These are phyloP conservation scores for Zygosaccharomyces bailii DNA, from an alignment of 805 yeast species.

Conservation along the genomic window DNA sequence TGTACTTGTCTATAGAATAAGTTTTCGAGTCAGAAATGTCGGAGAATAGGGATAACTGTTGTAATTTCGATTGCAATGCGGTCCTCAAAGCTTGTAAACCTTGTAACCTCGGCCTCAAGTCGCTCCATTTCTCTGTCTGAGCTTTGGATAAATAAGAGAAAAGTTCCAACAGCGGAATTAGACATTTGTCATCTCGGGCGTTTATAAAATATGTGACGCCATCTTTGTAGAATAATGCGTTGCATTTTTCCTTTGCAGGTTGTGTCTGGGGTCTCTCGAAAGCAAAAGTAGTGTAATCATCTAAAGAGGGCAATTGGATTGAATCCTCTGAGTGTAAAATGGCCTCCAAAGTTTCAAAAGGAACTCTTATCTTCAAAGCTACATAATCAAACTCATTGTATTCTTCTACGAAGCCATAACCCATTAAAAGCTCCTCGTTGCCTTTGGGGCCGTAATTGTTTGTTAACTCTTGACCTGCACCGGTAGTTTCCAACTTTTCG, in stretches of 20 bases:
- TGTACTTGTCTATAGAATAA: constrained; percentile 14
- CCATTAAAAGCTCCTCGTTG: constrained; percentile 77
- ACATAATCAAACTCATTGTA: constrained; percentile 60
- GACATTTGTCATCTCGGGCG: constrained; percentile 16
- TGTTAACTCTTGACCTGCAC: constrained; percentile 49
- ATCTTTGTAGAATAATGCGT: constrained; percentile 22
- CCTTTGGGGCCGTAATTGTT: constrained; percentile 91
- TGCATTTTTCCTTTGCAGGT: constrained; percentile 6
- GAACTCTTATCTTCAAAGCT: constrained; percentile 57
- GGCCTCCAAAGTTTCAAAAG: constrained; percentile 21
- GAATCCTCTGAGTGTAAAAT: constrained; percentile 37
- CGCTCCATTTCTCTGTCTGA: constrained; percentile 37
- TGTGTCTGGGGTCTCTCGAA: constrained; percentile 24
- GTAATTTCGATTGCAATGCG: constrained; percentile 51
- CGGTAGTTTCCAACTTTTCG: constrained; percentile 11
- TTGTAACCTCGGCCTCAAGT: constrained; percentile 52
- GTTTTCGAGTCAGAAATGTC: constrained; percentile 10
- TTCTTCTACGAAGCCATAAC: constrained; percentile 52
- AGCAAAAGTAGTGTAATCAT: constrained; percentile 42
- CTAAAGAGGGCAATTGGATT: constrained; percentile 38
- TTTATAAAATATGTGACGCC: constrained; percentile 39
- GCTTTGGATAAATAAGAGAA: constrained; percentile 36
- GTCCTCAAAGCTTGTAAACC: constrained; percentile 53
- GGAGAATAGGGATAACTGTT: constrained; percentile 18
- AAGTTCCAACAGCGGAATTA: constrained; percentile 29